A percentile compares a stretch with the other conserved stretches of the same genome.
phyloP scores from a whole-genome alignment of 306 rosid species.

The Gastrolobium bilobum region DNA sequence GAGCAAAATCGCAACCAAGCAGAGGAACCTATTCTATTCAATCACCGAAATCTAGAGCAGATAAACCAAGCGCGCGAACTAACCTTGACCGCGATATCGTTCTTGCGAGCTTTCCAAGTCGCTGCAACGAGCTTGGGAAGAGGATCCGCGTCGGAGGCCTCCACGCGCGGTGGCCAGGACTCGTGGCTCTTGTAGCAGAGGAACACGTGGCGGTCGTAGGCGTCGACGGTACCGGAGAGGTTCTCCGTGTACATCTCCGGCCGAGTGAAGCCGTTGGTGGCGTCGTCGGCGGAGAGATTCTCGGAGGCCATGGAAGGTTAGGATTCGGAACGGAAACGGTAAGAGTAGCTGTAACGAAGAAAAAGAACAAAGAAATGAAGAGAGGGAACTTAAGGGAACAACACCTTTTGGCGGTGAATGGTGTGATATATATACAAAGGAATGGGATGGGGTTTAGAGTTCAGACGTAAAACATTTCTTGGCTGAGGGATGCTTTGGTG shows the following conservation, averaged over 20 bases:
- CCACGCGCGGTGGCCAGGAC: constrained; percentile 77
- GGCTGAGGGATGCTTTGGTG: no score
- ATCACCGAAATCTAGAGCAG: no score
- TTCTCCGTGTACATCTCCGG: constrained; percentile 76
- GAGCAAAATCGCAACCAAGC: not conserved
- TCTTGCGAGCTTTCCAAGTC: constrained; percentile 64
- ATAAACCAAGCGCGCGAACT: not conserved
- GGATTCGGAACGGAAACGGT: no score
- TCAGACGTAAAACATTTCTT: no score
- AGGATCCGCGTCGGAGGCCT: constrained; percentile 72
- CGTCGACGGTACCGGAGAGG: constrained; percentile 74
- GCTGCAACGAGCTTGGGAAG: constrained; percentile 69
- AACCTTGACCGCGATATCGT: constrained; percentile 67
- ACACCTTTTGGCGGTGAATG: no score
- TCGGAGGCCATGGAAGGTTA: constrained; percentile 59
- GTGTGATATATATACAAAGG: no score
- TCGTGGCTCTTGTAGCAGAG: constrained; percentile 74
- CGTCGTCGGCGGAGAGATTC: constrained; percentile 52
- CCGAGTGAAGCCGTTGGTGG: constrained; percentile 71
- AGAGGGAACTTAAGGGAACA: not conserved
- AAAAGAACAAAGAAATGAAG: not conserved
- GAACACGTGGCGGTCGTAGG: constrained; percentile 89
- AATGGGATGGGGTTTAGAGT: no score
- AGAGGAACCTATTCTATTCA: not conserved
- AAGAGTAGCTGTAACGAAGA: no score